These are phyloP conservation scores for Neurospora sp. DNA, from an alignment of 495 filamentous ascomycete genomes.

Conservation along the genomic window DNA sequence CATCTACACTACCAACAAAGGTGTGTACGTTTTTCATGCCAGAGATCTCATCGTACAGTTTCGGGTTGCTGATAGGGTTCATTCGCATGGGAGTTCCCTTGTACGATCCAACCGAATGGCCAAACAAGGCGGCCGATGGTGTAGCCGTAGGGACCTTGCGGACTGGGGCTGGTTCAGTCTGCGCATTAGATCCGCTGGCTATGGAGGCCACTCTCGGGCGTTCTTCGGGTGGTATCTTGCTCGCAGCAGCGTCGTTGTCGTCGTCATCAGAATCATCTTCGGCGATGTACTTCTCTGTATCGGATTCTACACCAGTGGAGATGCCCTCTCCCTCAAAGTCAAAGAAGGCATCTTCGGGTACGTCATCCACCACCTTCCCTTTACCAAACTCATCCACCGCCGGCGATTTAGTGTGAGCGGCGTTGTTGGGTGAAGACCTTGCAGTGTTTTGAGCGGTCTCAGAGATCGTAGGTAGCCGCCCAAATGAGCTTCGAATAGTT, in stretches of 20 bases:
- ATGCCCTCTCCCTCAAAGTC: conserved; percentile 15
- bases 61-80: conserved; percentile 28
- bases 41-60: conserved; percentile 34
- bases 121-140: conserved; percentile 18
- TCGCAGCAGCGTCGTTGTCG: conserved; percentile 6
- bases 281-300: conserved; percentile 12
- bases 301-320: neutral
- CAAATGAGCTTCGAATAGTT: conserved; percentile 1
- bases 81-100: conserved; percentile 25
- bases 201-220: neutral
- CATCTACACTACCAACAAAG: conserved; percentile 38
- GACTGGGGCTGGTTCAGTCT: neutral
- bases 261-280: conserved; percentile 14
- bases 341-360: conserved; percentile 15
- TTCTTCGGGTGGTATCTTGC: neutral
- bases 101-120: conserved; percentile 33
- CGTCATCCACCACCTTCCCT: conserved; percentile 3
- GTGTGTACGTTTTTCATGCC: conserved; percentile 34
- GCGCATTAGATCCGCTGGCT: neutral
- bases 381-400: neutral
- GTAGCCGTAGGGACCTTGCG: conserved; percentile 10
- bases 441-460: conserved; percentile 3
- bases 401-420: neutral
- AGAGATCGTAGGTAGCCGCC: conserved; percentile 4
- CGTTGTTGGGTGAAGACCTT: neutral